Conservation (phyloP, 495 filamentous ascomycete species). For the Penicilliopsis zonata region DNA sequence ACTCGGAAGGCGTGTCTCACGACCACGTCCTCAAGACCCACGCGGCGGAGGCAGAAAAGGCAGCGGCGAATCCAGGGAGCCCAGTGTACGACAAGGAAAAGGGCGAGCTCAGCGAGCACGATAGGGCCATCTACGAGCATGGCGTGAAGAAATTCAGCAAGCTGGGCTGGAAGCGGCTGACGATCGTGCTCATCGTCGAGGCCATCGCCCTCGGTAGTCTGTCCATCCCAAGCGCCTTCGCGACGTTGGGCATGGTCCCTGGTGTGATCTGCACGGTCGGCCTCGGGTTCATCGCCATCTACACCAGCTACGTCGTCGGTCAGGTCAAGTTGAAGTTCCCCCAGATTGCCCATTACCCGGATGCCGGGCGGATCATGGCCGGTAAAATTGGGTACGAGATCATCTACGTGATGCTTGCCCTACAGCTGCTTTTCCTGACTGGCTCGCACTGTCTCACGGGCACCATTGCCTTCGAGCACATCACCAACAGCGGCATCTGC, state of each 20-base stretch:
- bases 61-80: too few species aligned
- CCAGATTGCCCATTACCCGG: constrained; percentile 49
- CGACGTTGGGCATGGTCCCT: constrained; percentile 47
- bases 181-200: constrained; percentile 43
- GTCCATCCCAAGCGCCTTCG: constrained; percentile 44
- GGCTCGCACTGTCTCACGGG: constrained; percentile 61
- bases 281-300: constrained; percentile 54
- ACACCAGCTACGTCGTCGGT: constrained; percentile 59
- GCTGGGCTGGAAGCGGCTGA: constrained; percentile 25
- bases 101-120: constrained; percentile 6
- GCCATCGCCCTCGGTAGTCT: constrained; percentile 50
- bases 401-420: constrained; percentile 40
- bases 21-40: too few species aligned
- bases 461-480: constrained; percentile 50
- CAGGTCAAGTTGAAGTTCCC: constrained; percentile 57
- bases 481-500: constrained; percentile 47
- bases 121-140: background rate
- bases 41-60: too few species aligned
- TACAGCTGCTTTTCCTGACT: constrained; percentile 54
- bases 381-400: constrained; percentile 47
- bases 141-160: constrained; percentile 13
- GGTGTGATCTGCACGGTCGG: constrained; percentile 37
- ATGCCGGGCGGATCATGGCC: constrained; percentile 49
- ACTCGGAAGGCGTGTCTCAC: too few species aligned
- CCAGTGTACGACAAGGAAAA: too few species aligned